phyloP scores from a whole-genome alignment of 345 rosid genomes.

The Eucalyptus regnans region DNA sequence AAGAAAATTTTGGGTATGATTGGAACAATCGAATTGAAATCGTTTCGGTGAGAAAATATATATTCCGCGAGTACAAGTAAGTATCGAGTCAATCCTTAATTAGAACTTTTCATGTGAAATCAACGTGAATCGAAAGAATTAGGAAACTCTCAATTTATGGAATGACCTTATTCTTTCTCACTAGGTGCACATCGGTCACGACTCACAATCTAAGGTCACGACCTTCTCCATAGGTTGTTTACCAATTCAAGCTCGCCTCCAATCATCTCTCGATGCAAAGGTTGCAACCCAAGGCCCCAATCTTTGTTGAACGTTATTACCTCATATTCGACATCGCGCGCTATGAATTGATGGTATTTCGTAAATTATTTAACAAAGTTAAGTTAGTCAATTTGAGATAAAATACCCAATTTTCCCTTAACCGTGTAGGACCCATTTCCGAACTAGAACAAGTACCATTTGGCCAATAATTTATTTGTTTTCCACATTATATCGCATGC shows the following conservation, averaged over 20 bases:
- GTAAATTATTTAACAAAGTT: fast-evolving
- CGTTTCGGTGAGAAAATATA: neutral
- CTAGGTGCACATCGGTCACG: neutral
- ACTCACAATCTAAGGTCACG: neutral
- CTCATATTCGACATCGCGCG: no score
- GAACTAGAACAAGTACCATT: neutral
- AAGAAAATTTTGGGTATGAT: neutral
- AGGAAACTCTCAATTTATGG: neutral
- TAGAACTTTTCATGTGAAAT: neutral
- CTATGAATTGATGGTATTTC: neutral
- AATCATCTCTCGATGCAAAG: neutral
- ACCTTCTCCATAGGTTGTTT: neutral
- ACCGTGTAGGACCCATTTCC: neutral
- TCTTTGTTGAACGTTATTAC: no score
- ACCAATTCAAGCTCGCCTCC: neutral
- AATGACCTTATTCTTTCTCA: neutral
- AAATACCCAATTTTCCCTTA: neutral
- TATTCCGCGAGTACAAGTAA: fast-evolving
- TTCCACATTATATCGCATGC: neutral
- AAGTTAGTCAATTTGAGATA: neutral
- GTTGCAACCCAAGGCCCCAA: no score
- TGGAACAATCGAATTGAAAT: neutral
- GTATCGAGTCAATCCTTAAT: neutral
- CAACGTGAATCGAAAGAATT: neutral
- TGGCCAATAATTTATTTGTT: neutral